Conservation (phyloP, 2,329 filamentous ascomycete species). For the Xylaria digitata region DNA sequence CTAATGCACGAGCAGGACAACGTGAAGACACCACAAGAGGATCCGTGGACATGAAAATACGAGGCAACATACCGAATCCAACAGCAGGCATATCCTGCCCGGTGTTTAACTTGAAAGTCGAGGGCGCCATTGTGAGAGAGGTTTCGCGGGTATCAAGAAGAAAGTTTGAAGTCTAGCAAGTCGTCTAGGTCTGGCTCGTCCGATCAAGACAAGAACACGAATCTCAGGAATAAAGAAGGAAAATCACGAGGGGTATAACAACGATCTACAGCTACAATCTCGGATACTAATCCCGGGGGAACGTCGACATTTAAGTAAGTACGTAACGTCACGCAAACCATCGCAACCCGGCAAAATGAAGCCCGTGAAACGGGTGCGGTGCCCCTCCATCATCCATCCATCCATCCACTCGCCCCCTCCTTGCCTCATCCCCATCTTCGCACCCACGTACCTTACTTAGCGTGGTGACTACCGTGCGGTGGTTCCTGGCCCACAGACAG, state of each 20-base stretch:
- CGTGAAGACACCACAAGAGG: not conserved
- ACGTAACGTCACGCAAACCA: not conserved
- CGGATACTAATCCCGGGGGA: not conserved
- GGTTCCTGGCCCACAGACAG: constrained; percentile 10
- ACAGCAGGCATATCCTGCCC: constrained; percentile 72
- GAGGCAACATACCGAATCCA: constrained; percentile 64
- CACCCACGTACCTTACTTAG: not conserved
- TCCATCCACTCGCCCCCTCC: too few relatives aligned
- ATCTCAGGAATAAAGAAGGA: too few relatives aligned
- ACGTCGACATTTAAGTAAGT: not conserved
- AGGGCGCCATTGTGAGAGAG: constrained; percentile 61
- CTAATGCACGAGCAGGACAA: not conserved
- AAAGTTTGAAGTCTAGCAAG: constrained; percentile 17
- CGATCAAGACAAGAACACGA: not conserved
- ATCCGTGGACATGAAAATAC: not conserved
- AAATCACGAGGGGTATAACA: constrained; percentile 12
- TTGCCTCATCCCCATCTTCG: constrained; percentile 19
- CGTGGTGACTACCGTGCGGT: not conserved
- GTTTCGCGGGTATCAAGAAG: constrained; percentile 17
- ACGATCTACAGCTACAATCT: not conserved
- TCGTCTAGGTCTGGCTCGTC: constrained; percentile 9
- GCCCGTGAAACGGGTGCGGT: constrained; percentile 15
- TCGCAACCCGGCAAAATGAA: constrained; percentile 33
- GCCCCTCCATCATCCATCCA: not conserved
- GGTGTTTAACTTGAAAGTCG: constrained; percentile 72